phyloP scores from a whole-genome alignment of 1,139 yeast species.

The Meyerozyma sp. region DNA sequence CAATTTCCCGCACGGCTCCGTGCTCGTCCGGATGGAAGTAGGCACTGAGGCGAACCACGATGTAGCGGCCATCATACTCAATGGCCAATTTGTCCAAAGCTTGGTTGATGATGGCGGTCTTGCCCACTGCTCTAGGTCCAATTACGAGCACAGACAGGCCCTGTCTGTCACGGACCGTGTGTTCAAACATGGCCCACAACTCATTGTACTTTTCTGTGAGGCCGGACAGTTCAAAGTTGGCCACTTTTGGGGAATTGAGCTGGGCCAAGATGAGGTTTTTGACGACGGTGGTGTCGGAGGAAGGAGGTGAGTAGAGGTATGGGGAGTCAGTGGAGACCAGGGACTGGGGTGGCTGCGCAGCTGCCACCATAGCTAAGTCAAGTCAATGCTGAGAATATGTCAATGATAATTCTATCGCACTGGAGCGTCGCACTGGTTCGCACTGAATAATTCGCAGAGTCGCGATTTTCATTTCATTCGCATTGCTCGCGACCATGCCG shows the following conservation, averaged over 20 bases:
- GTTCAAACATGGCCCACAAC: conserved; percentile 52
- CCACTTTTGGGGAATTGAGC: conserved; percentile 9
- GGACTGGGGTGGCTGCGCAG: too few species aligned
- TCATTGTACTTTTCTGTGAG: conserved; percentile 38
- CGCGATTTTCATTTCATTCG: too few species aligned
- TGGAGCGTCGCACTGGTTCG: too few species aligned
- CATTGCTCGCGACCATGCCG: neutral
- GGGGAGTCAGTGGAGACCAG: neutral
- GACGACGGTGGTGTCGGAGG: neutral
- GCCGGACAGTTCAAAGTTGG: conserved; percentile 12
- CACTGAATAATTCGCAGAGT: too few species aligned
- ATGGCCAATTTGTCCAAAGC: conserved; percentile 46
- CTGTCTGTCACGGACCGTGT: conserved; percentile 63
- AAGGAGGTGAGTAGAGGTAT: neutral
- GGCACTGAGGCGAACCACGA: conserved; percentile 66
- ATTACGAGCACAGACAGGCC: conserved; percentile 77
- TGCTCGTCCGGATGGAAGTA: conserved; percentile 69
- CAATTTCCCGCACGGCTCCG: conserved; percentile 78
- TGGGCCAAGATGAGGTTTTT: neutral
- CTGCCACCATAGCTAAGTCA: too few species aligned
- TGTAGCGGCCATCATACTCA: conserved; percentile 42
- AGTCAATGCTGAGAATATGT: too few species aligned
- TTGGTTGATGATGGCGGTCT: conserved; percentile 56
- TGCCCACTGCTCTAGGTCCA: conserved; percentile 81
- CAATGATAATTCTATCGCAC: too few species aligned